Base-by-base conservation (phyloP, 2,329 filamentous ascomycete species). In the Trichophyton equinum region DNA sequence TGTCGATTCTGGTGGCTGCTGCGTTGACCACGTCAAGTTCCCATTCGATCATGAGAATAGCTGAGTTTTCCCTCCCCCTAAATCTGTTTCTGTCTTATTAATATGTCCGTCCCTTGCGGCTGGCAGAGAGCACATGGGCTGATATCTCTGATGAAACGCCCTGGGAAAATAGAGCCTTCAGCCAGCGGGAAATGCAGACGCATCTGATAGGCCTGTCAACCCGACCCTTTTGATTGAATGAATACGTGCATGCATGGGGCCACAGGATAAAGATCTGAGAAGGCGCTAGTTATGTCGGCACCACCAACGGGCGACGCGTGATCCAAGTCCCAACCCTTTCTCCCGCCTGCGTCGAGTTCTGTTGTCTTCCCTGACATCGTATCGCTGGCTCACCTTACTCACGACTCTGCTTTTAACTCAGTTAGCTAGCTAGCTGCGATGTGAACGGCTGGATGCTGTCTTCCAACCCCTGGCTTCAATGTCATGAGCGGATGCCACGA, bases 191-290 rank as follows among this genome's bases (percentile, higher is more conserved):
- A 53, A 20, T 38, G 51, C 27, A 55, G 27, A 55, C 18, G 18
- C 27, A 36, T 33, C 13, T 55, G 51, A 55, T 55, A 55, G 51
- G 51, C 18, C 51, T 33, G 51, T 18, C 27, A 27, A 7, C 27
- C 22, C 44, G 9, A 20, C 27, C 3, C 11, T n/a, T 27, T 27
- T 55, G 18, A 18, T 18, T 55, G 6, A 20, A 9, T 55, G 13
- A 36, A 36, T 55, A 55, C 51, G 13, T 55, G 51, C 51, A 55
- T 55, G 27, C 51, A 55, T 55, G 51, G 51, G 51, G 51, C 51
- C 51, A 55, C 51, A 55, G 51, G 51, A 55, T 55, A 27, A n/a
- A 33, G 33, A 36, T 33, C 25, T 55, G 51, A 36, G 51, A 55
- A 38, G 51, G 18, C 51, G 51, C 51, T 55, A 55, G 27, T 55